These are phyloP conservation scores for Lodderomyces orthopsilosis DNA, from an alignment of 1,139 yeast species.

Conservation along the genomic window DNA sequence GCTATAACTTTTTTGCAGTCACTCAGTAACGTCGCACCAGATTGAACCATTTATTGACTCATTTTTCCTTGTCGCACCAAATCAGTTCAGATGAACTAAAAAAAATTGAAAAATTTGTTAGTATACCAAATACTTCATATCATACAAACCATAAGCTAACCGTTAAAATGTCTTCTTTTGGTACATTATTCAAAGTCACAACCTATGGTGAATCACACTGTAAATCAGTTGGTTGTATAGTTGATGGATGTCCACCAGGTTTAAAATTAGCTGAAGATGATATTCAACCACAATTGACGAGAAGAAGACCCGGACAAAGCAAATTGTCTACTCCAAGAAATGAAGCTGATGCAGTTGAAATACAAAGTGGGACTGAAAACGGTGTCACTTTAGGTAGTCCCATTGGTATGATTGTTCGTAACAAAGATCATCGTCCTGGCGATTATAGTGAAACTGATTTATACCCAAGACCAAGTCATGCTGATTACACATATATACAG, in stretches of 20 bases:
- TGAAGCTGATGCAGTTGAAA: constrained; percentile 88
- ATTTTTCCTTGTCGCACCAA: not conserved
- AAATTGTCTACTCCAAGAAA: constrained; percentile 91
- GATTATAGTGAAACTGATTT: constrained; percentile 93
- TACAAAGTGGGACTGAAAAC: constrained; percentile 91
- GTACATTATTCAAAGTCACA: constrained; percentile 61
- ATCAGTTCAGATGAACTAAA: no score
- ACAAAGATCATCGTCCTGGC: constrained; percentile 95
- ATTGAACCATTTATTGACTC: not conserved
- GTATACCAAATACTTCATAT: not conserved
- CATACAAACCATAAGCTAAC: not conserved
- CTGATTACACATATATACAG: constrained; percentile 87
- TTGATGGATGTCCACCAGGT: constrained; percentile 98
- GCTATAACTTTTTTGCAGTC: no score
- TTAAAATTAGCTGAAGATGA: constrained; percentile 79
- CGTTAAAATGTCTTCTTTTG: constrained; percentile 40
- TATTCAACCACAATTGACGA: constrained; percentile 89
- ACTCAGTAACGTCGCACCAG: no score
- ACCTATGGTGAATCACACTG: constrained; percentile 99
- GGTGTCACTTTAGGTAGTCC: constrained; percentile 95
- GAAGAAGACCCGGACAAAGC: constrained; percentile 98
- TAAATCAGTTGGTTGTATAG: constrained; percentile 97
- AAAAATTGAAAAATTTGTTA: not conserved
- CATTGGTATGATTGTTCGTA: constrained; percentile 85
- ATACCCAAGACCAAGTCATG: constrained; percentile 97